A percentile compares a stretch with the other conserved stretches of the same genome.
These are phyloP conservation scores for Fraxinus platypoda DNA, from an alignment of 305 asterid genomes.

Conservation along the genomic window DNA sequence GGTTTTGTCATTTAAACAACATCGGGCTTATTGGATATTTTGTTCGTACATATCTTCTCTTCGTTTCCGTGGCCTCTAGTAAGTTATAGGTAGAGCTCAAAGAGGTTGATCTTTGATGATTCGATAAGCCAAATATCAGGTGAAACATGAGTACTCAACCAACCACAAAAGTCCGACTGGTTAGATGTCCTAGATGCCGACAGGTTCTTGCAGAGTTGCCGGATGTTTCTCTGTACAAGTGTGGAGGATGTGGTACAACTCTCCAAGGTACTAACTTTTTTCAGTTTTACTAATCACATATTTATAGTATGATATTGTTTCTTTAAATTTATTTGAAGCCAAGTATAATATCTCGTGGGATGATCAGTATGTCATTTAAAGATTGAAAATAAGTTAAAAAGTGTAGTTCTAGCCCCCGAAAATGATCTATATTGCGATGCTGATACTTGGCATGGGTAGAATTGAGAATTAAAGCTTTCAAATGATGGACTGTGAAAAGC, in stretches of 20 bases:
- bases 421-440: background rate
- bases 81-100: background rate
- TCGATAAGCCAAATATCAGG: conserved; percentile 9
- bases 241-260: conserved; percentile 82
- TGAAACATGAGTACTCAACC: conserved; percentile 49
- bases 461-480: background rate
- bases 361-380: background rate
- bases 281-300: background rate
- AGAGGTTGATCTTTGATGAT: conserved; percentile 9
- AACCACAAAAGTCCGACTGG: conserved; percentile 56
- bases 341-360: background rate
- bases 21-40: background rate
- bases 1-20: background rate
- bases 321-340: background rate
- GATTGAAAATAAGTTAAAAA: background rate
- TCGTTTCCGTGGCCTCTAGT: background rate
- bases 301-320: background rate
- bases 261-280: conserved; percentile 57
- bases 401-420: background rate
- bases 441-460: background rate
- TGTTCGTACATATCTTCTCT: background rate
- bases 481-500: background rate
- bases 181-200: conserved; percentile 74
- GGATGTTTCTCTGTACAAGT: conserved; percentile 57
- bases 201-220: conserved; percentile 65